Base-by-base conservation (phyloP, 2,329 filamentous ascomycete genomes). In the Sporothrix sp. region DNA sequence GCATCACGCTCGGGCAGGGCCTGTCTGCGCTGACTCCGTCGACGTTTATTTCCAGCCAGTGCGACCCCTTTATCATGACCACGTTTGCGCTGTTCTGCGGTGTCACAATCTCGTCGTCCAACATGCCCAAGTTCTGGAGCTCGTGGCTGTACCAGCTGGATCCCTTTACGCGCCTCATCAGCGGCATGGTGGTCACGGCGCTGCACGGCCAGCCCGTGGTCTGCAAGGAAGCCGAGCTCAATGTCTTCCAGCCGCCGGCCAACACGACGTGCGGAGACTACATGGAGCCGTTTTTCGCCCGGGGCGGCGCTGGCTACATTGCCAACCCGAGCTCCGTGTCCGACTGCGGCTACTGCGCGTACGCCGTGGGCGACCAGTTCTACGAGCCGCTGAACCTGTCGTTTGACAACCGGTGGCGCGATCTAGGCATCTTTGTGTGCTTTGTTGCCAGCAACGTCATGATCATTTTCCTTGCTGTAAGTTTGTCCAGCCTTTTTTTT, bases 41-140 rank as follows among this genome's bases (percentile, higher is more conserved):
- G 21, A 80, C 85, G 2, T 88, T 88, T 66, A 86, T 94, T 59
- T 82, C 85, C 0, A 81, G 84, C 13, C 80, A 91, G 58, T 76
- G 87, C 57, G 89, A 94, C 59, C 88, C 89, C 0, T 86, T 90
- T 63, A 70, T 93, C 63, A 82, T 89, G 65, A 86, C 93, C 63
- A 81, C 84, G 52, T 91, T 94, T 61, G 77, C 84, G 1, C 75
- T 94, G 21, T 94, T 95, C 78, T 94, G 87, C 61, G 88, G 88
- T 65, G 88, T 95, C 54, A 85, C 86, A 0, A 86, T 94, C 46
- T 84, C 88, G 0, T 78, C 82, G 37, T 78, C 82, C 0, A 81
- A 86, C 65, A 94, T 94, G 68, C 84, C 86, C 2, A 70, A 68
- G 2, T 89, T 89, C 68, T 93, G 85, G 85, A 76, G 82, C 30